Conservation (phyloP, 257 asterid genomes). For the Plectranthus barbatus region DNA sequence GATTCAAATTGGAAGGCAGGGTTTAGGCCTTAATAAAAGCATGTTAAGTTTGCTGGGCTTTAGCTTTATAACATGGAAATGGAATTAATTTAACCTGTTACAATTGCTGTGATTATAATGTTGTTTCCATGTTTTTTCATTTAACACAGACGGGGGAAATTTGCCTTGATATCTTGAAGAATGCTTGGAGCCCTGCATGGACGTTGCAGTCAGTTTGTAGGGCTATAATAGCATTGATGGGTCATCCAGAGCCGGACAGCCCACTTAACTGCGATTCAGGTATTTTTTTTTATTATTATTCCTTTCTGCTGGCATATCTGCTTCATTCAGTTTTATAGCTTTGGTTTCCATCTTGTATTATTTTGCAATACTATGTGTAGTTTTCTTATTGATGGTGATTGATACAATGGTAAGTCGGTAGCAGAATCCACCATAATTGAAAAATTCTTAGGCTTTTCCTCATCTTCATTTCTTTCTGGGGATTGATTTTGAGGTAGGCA, state of each 20-base stretch:
- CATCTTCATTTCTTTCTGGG: background rate
- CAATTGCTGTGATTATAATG: background rate
- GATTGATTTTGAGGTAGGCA: background rate
- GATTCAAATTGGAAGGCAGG: background rate
- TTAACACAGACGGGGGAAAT: conserved; percentile 84
- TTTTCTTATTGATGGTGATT: background rate
- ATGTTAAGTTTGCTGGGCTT: background rate
- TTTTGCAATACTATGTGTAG: background rate
- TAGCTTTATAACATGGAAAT: background rate
- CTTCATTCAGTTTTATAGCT: background rate
- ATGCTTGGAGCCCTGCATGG: conserved; percentile 99
- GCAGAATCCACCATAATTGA: background rate
- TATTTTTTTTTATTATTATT: conserved; percentile 12
- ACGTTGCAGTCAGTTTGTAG: conserved; percentile 97
- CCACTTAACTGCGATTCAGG: conserved; percentile 98
- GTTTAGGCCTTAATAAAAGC: background rate
- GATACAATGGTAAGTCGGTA: background rate
- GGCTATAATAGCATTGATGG: conserved; percentile 97
- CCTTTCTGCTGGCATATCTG: background rate
- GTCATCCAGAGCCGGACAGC: conserved; percentile 97
- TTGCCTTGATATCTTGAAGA: conserved; percentile 97
- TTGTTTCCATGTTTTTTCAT: background rate
- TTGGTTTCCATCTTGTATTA: background rate
- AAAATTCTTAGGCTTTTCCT: background rate
- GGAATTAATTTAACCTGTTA: background rate